A percentile compares a stretch with the other conserved stretches of the same genome.
These are phyloP conservation scores for Coleophoma crateriformis DNA, from an alignment of 2,329 filamentous ascomycete genomes.

Conservation along the genomic window DNA sequence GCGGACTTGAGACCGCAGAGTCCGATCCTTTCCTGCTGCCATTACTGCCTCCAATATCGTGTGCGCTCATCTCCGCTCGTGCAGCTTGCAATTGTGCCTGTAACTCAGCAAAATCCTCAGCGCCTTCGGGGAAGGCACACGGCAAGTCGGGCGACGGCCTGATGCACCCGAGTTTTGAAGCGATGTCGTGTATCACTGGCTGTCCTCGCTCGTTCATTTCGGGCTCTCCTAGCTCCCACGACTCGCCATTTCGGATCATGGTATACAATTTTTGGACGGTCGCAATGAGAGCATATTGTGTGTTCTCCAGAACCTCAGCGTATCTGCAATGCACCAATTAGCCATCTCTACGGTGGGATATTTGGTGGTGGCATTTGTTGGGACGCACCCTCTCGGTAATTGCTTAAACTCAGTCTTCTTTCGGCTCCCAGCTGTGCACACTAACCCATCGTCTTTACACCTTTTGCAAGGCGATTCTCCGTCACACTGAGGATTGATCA, in stretches of 20 bases:
- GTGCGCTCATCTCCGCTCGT: conserved; percentile 12
- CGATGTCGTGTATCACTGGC: conserved; percentile 61
- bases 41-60: conserved; percentile 5
- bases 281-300: conserved; percentile 57
- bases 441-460: conserved; percentile 59
- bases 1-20: conserved; percentile 13
- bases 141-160: conserved; percentile 55
- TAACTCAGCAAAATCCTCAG: conserved; percentile 50
- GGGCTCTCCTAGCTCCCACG: conserved; percentile 58
- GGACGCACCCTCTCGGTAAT: conserved; percentile 51
- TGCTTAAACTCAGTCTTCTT: conserved; percentile 68
- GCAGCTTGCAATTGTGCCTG: conserved; percentile 44
- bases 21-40: conserved; percentile 13
- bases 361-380: background rate
- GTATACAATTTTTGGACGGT: conserved; percentile 61
- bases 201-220: conserved; percentile 58
- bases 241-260: conserved; percentile 53
- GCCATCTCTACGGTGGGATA: too few relatives aligned
- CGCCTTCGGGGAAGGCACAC: conserved; percentile 56
- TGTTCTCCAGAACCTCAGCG: conserved; percentile 60
- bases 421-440: conserved; percentile 56
- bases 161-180: conserved; percentile 58
- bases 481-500: conserved; percentile 44
- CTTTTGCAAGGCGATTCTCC: conserved; percentile 62
- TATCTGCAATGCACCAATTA: conserved; percentile 35